These are phyloP conservation scores for Tolypocladium cylindrosporum DNA, from an alignment of 2,329 filamentous ascomycete species.

Conservation along the genomic window DNA sequence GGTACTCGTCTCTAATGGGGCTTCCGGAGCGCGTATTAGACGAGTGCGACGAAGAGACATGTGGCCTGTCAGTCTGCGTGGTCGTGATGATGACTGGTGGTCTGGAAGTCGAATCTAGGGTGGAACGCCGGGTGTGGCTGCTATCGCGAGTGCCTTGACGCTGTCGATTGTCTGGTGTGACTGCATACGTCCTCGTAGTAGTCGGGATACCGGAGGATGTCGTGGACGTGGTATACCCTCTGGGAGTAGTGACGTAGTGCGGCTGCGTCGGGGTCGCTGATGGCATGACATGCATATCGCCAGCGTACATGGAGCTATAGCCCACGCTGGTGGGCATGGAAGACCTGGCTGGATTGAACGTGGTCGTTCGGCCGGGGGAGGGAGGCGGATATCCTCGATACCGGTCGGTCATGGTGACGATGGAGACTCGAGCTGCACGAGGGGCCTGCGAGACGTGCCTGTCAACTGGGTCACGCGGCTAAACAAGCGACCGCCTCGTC, in stretches of 20 bases:
- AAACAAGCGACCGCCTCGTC: neutral
- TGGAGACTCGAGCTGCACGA: neutral
- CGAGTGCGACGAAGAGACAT: slow-evolving; percentile 28
- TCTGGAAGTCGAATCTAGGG: slow-evolving; percentile 36
- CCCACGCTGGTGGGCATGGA: slow-evolving; percentile 42
- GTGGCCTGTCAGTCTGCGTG: slow-evolving; percentile 31
- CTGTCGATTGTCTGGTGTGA: slow-evolving; percentile 41
- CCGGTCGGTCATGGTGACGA: slow-evolving; percentile 35
- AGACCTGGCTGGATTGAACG: slow-evolving; percentile 38
- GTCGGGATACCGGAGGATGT: slow-evolving; percentile 26
- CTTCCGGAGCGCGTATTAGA: slow-evolving; percentile 28
- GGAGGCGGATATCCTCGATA: slow-evolving; percentile 26
- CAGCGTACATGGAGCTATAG: slow-evolving; percentile 39
- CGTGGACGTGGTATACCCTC: slow-evolving; percentile 22
- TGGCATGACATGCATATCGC: slow-evolving; percentile 45
- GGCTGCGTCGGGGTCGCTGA: slow-evolving; percentile 23
- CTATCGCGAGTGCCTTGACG: slow-evolving; percentile 37
- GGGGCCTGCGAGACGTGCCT: neutral
- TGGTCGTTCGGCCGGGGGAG: slow-evolving; percentile 32
- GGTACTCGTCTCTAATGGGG: slow-evolving; percentile 41
- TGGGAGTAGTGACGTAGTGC: slow-evolving; percentile 21
- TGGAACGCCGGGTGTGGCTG: slow-evolving; percentile 39
- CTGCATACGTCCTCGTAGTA: slow-evolving; percentile 46
- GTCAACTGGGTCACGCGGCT: neutral
- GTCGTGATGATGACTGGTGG: slow-evolving; percentile 50